phyloP scores from a whole-genome alignment of 169 alveolate genomes.

The Eimeria praecox region DNA sequence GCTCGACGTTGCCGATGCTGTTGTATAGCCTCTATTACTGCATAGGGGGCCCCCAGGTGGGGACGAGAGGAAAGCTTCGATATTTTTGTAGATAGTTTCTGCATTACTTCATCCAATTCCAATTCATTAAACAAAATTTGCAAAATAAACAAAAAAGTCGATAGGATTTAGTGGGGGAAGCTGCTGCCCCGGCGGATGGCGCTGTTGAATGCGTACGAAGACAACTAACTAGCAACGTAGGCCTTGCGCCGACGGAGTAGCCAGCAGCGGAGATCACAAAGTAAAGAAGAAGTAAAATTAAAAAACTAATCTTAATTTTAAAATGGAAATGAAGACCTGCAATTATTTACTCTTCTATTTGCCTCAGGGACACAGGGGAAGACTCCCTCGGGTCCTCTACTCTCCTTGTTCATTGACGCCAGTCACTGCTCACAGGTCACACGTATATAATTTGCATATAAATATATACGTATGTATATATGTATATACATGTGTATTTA shows the following conservation, averaged over 20 bases:
- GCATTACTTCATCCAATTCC: background rate
- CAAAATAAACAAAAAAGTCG: too few species aligned
- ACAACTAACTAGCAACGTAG: background rate
- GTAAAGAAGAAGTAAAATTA: background rate
- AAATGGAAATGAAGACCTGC: background rate
- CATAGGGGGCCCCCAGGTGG: background rate
- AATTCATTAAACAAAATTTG: background rate
- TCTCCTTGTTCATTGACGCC: too few species aligned
- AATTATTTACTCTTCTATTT: background rate
- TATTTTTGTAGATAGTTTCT: background rate
- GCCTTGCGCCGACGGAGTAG: background rate
- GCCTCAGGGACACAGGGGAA: too few species aligned
- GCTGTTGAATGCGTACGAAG: background rate
- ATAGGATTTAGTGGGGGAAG: too few species aligned
- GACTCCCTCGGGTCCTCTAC: too few species aligned
- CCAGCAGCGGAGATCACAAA: background rate
- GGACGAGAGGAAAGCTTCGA: background rate
- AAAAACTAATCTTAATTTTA: background rate
- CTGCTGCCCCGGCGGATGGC: background rate
- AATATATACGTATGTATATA: background rate
- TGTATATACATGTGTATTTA: too few species aligned
- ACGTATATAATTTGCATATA: too few species aligned
- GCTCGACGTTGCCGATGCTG: slow-evolving; percentile 2
- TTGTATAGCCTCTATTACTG: background rate
- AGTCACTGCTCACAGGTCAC: too few species aligned